These are phyloP conservation scores for Tetrapisispora namnaoensis DNA, from an alignment of 805 yeast species.

Conservation along the genomic window DNA sequence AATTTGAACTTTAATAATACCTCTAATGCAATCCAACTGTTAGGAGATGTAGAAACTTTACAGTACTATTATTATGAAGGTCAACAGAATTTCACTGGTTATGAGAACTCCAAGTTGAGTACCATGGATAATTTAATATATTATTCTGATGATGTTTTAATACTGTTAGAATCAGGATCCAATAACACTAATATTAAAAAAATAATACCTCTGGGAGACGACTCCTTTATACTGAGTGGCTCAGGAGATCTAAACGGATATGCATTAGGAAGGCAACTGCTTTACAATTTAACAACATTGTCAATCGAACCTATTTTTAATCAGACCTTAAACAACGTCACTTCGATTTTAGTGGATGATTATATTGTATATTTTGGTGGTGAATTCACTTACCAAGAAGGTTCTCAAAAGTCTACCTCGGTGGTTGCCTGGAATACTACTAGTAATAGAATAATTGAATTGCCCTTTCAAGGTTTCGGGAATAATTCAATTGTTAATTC, in stretches of 20 bases:
- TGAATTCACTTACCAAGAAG: conserved; percentile 42
- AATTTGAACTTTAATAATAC: conserved; percentile 7
- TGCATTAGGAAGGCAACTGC: conserved; percentile 24
- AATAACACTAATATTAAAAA: conserved; percentile 12
- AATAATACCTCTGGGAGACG: conserved; percentile 24
- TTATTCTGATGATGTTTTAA: conserved; percentile 20
- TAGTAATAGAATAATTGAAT: conserved; percentile 31
- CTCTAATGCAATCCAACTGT: conserved; percentile 11
- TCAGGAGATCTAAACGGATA: conserved; percentile 21
- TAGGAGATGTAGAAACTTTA: conserved; percentile 17
- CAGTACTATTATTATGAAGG: conserved; percentile 23
- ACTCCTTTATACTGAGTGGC: conserved; percentile 30
- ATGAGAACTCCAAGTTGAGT: not conserved
- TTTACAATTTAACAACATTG: conserved; percentile 27
- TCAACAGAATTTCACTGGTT: conserved; percentile 25
- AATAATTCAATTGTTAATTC: conserved; percentile 48
- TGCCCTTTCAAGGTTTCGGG: conserved; percentile 75
- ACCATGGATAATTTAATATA: conserved; percentile 14
- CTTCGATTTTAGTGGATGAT: conserved; percentile 40
- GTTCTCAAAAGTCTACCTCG: conserved; percentile 31
- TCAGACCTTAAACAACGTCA: conserved; percentile 26
- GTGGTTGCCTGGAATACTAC: conserved; percentile 54
- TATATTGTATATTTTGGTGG: conserved; percentile 74
- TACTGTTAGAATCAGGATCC: conserved; percentile 12
- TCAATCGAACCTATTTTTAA: conserved; percentile 22